These are phyloP conservation scores for Fusarium keratoplasticum DNA, from an alignment of 2,329 filamentous ascomycete species.

Conservation along the genomic window DNA sequence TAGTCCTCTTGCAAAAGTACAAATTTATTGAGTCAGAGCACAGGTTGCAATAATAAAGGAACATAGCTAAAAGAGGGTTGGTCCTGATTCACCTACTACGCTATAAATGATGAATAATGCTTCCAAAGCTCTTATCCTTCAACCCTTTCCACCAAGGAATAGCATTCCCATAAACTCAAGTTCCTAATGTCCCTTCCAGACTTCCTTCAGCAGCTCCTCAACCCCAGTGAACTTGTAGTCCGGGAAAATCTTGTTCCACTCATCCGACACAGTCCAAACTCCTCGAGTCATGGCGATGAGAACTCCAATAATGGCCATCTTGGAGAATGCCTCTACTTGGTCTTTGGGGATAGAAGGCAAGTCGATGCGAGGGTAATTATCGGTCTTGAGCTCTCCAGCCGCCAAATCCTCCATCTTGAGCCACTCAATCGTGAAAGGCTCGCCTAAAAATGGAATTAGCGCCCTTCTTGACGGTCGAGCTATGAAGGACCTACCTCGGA, in stretches of 20 bases:
- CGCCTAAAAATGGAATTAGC: not conserved
- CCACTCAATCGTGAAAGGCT: slow-evolving; percentile 23
- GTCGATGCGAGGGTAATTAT: slow-evolving; percentile 13
- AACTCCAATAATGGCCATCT: slow-evolving; percentile 48
- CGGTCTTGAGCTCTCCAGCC: slow-evolving; percentile 40
- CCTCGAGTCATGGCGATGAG: slow-evolving; percentile 51
- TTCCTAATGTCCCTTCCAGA: slow-evolving; percentile 3
- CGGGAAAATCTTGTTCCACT: slow-evolving; percentile 59
- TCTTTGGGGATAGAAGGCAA: slow-evolving; percentile 36
- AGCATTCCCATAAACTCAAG: too few relatives aligned
- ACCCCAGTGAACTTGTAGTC: slow-evolving; percentile 55
- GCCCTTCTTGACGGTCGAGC: slow-evolving; percentile 27
- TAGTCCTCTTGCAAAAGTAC: not conserved
- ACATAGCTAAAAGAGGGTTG: not conserved
- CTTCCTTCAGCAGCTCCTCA: slow-evolving; percentile 55
- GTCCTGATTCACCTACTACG: not conserved
- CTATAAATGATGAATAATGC: not conserved
- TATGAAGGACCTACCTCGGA: slow-evolving; percentile 51
- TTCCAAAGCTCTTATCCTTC: not conserved
- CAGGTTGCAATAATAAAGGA: not conserved
- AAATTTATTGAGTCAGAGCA: not conserved
- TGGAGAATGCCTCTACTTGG: slow-evolving; percentile 34
- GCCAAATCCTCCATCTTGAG: slow-evolving; percentile 33
- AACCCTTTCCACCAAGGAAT: not conserved
- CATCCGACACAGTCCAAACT: slow-evolving; percentile 53